Evolutionary conservation across 169 alveolate genomes (phyloP), one percentile per base, ranked within the genome.

Genomic region (Theileria orientalis): DNA sequence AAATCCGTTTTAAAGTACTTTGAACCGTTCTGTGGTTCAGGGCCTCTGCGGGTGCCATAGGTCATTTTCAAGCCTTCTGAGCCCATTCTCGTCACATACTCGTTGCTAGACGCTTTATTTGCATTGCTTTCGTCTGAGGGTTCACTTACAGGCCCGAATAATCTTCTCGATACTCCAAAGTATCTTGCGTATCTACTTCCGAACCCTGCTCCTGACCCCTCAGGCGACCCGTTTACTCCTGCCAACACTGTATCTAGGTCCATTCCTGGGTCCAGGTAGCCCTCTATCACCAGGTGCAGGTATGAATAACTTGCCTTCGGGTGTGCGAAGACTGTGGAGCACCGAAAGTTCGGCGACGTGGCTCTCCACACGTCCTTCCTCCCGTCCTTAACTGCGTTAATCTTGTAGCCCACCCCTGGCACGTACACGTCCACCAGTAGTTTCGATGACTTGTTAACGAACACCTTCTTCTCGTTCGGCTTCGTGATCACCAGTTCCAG

Each of bases 241-340:
- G n/a, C n/a, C n/a, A n/a, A n/a, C n/a, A n/a, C n/a, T 21, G 9
- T 9, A 49, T 16, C 27, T 1, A 25, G 32, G 32, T 33, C 25
- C 3, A 8, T 49, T 21, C 3, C n/a, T 21, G 60, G 7, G 60
- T 49, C 60, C n/a, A n/a, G n/a, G n/a, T n/a, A n/a, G 25, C 29
- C 7, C 37, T 56, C 66, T 8, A 56, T 30, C n/a, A 56, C 66
- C n/a, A 56, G 66, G 37, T 56, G 66, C 19, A 56, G 66, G 37
- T 56, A 30, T 3, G 66, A 27, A 32, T 56, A 56, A 3, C 16
- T 30, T 29, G 37, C 21, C 21, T 32, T 56, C 23, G 66, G 66
- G 37, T 27, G 21, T 23, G 66, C 66, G 32, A 56, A 56, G 66
- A 40, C 66, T 30, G 66, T 56, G 2, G 37, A 14, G 37, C 37